Base-by-base conservation (phyloP, 768 basidiomycete genomes). In the Candolleomyces aberdarensis region DNA sequence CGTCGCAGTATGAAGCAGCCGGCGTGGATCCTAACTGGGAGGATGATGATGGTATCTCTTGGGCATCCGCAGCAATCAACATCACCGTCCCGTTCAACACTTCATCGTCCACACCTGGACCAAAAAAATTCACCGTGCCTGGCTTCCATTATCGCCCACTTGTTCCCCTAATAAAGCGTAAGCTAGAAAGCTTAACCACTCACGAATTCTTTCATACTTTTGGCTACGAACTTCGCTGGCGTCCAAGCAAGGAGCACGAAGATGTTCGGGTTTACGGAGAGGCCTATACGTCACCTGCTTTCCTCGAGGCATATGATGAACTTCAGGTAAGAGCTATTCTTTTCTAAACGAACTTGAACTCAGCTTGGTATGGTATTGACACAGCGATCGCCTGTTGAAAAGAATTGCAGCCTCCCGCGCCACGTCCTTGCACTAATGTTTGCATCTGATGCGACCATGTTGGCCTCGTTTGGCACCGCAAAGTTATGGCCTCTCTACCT, bases 131-230 rank as follows among this genome's bases (percentile, higher is more conserved):
- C 20, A 40, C 53, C 0, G 59, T 76, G 1, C 67, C 71, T n/a
- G 75, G 72, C 0, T 61, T 77, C 1, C 62, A 64, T 5, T 66
- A 71, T 52, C 60, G 68, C 0, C 64, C 63, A 0, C 55, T 76
- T 1, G 65, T 61, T 1, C 61, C 69, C 1, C 64, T 75, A 1
- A 65, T 78, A 10, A 60, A 62, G 31, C 58, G 63, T 0, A 67
- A 70, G 1, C 73, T 74, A 50, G 15, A 39, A 0, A 62, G 66
- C 13, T 60, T 62, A 0, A 56, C 66, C 2, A 64, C 68, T 0
- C 19, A 53, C 3, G 53, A 55, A 1, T 59, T 61, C 5, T 69
- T 72, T 49, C 70, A 70, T 40, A 52, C 62, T 11, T 51, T 62
- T 15, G 65, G 64, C 2, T 63, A 61, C 39, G 26, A 66, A 10